These are phyloP conservation scores for Metschnikowia lachancei DNA, from an alignment of 805 yeast species.

Conservation along the genomic window DNA sequence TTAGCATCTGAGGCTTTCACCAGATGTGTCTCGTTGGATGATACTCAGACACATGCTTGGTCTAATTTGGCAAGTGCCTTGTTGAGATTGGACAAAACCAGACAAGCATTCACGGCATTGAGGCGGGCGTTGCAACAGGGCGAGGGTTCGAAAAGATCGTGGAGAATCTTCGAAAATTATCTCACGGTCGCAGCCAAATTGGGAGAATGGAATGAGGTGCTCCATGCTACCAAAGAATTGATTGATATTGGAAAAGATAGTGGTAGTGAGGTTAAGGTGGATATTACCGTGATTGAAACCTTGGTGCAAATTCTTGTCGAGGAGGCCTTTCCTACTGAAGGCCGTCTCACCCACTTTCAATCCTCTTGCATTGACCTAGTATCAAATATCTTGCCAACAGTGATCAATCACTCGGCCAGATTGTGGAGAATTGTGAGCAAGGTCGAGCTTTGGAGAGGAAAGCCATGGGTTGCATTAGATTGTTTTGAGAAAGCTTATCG, in stretches of 20 bases:
- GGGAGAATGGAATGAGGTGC: conserved; percentile 85
- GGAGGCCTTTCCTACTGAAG: conserved; percentile 46
- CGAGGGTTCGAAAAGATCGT: conserved; percentile 63
- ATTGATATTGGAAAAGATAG: conserved; percentile 55
- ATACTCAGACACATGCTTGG: conserved; percentile 81
- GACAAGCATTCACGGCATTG: conserved; percentile 83
- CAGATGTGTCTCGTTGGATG: conserved; percentile 83
- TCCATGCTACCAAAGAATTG: conserved; percentile 67
- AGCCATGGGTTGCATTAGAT: conserved; percentile 85
- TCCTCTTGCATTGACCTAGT: conserved; percentile 65
- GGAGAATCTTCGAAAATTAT: conserved; percentile 91
- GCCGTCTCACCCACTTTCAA: conserved; percentile 59
- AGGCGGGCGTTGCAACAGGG: conserved; percentile 72
- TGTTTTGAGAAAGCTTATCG: conserved; percentile 85
- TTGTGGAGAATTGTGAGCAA: conserved; percentile 82
- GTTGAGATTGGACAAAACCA: conserved; percentile 57
- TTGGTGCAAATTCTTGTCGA: conserved; percentile 62
- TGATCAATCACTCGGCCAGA: conserved; percentile 63
- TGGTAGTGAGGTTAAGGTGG: conserved; percentile 63
- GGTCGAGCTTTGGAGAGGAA: conserved; percentile 81
- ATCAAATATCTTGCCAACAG: conserved; percentile 64
- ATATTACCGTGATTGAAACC: conserved; percentile 71
- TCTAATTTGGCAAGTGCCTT: conserved; percentile 84
- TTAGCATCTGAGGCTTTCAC: conserved; percentile 90
- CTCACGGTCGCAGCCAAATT: conserved; percentile 76